Conservation (phyloP, 208 protist genomes). For the Crithidia fasciculata region DNA sequence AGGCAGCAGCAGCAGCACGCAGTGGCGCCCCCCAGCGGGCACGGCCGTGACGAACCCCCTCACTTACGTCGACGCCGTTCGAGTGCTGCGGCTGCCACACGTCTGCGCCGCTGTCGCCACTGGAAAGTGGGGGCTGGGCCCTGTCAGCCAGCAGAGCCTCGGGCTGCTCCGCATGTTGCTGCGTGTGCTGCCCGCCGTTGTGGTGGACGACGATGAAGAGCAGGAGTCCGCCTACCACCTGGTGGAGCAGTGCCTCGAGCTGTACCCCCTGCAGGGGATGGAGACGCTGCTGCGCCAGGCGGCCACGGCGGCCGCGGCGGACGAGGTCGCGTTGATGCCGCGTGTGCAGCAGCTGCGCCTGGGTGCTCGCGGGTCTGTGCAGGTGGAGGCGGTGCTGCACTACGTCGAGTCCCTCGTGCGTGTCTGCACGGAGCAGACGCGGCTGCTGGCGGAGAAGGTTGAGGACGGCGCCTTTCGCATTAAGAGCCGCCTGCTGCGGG, state of each 20-base stretch:
- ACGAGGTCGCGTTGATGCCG: slow-evolving; percentile 38
- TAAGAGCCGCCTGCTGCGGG: slow-evolving; percentile 42
- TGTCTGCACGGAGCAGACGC: slow-evolving; percentile 62
- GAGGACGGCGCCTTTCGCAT: slow-evolving; percentile 48
- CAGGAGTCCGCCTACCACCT: slow-evolving; percentile 56
- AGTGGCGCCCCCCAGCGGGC: slow-evolving; percentile 21
- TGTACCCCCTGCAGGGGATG: slow-evolving; percentile 61
- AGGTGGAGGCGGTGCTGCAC: slow-evolving; percentile 42
- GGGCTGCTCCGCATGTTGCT: slow-evolving; percentile 56
- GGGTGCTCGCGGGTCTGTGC: slow-evolving; percentile 26
- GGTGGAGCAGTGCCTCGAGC: slow-evolving; percentile 43
- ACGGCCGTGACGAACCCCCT: slow-evolving; percentile 23
- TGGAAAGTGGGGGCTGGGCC: slow-evolving; percentile 27
- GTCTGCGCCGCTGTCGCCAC: slow-evolving; percentile 9
- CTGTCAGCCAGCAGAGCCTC: slow-evolving; percentile 37
- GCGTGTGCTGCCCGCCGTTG: slow-evolving; percentile 48
- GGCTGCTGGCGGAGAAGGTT: slow-evolving; percentile 67
- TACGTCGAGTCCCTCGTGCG: slow-evolving; percentile 53
- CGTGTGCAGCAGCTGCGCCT: slow-evolving; percentile 25
- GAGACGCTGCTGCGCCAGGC: slow-evolving; percentile 46
- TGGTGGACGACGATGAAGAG: slow-evolving; percentile 61
- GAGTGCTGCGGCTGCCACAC: slow-evolving; percentile 27
- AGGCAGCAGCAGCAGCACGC: slow-evolving; percentile 2
- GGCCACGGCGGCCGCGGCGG: slow-evolving; percentile 20
- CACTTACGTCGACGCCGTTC: slow-evolving; percentile 25